phyloP scores from a whole-genome alignment of 2,329 filamentous ascomycete genomes.

The Saccharata proteae region DNA sequence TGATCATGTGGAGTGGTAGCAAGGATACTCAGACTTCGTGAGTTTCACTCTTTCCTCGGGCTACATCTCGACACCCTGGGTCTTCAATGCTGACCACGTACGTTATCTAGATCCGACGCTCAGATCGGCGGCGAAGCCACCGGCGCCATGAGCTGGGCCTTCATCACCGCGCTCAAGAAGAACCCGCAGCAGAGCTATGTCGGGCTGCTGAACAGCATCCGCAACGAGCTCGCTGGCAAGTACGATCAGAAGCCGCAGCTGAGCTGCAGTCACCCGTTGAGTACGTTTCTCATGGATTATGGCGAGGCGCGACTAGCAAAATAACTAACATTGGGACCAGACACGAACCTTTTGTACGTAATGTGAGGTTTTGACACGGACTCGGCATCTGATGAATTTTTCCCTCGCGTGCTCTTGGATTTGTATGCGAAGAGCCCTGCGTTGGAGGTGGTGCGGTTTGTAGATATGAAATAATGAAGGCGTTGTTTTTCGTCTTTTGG shows the following conservation, averaged over 20 bases:
- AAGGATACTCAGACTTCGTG: slow-evolving; percentile 92
- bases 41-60: slow-evolving; percentile 31
- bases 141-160: slow-evolving; percentile 96
- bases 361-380: too few species aligned
- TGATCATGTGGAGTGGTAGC: slow-evolving; percentile 95
- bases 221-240: slow-evolving; percentile 73
- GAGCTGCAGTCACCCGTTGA: slow-evolving; percentile 88
- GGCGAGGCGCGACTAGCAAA: not conserved
- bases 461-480: too few species aligned
- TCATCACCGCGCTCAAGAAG: slow-evolving; percentile 81
- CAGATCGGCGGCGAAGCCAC: slow-evolving; percentile 81
- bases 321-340: slow-evolving; percentile 25
- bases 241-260: slow-evolving; percentile 94
- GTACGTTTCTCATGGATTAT: slow-evolving; percentile 39
- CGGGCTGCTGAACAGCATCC: slow-evolving; percentile 86
- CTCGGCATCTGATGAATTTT: too few species aligned
- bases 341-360: slow-evolving; percentile 54
- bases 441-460: too few species aligned
- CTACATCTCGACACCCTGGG: slow-evolving; percentile 1
- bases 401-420: too few species aligned
- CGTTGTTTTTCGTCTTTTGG: too few species aligned
- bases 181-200: slow-evolving; percentile 95
- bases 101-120: slow-evolving; percentile 60
- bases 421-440: too few species aligned
- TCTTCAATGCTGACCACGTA: slow-evolving; percentile 1